Evolutionary conservation across 306 rosid genomes (phyloP), one percentile per base, ranked within the genome.

Genomic region (Lotus japonicus): DNA sequence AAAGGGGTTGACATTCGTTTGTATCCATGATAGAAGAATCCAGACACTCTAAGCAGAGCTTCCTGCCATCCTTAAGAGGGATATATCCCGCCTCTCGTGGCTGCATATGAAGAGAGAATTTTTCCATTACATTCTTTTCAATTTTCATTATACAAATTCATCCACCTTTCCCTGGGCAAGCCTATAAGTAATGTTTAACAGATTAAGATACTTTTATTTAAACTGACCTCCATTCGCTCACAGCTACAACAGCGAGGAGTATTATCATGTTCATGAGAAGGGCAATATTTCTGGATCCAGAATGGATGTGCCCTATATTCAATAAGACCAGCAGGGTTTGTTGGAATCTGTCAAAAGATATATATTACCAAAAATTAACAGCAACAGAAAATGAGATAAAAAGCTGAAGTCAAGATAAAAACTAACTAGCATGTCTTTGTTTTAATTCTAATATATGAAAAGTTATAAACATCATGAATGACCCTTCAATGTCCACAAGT

Each of bases 231-330:
- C 99, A 94, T 94, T 82, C 97, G 83, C 80, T 94, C 99, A 71
- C 99, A 94, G 74, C 99, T 88, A 84, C 97, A 87, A 75, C 99
- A 94, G 68, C 99, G 92, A 38, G 99, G 90, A 72, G 97, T 94
- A 44, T 75, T 72, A 75, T 94, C 99, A 35, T 87, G 95, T 80
- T 94, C 99, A 38, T 94, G 99, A 72, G 83, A 81, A 64, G 99
- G 99, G 85, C 99, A 94, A 71, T 94, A 94, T 76, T 94, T 91
- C 73, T 94, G 99, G 77, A 84, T 77, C 99, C 99, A 94, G 79
- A 90, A 94, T 31, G 99, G 99, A 84, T 94, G 99, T 76, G 99
- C 99, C 96, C 99, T 94, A 87, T 94, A 94, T 90, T 94, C 99
- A 90, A 94, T 90, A 84, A 94, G 99, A 88, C 99, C 99, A 85